A percentile compares a stretch with the other conserved stretches of the same genome.
phyloP scores from a whole-genome alignment of 352 stramenopile genomes.

The Plasmopara viticola region DNA sequence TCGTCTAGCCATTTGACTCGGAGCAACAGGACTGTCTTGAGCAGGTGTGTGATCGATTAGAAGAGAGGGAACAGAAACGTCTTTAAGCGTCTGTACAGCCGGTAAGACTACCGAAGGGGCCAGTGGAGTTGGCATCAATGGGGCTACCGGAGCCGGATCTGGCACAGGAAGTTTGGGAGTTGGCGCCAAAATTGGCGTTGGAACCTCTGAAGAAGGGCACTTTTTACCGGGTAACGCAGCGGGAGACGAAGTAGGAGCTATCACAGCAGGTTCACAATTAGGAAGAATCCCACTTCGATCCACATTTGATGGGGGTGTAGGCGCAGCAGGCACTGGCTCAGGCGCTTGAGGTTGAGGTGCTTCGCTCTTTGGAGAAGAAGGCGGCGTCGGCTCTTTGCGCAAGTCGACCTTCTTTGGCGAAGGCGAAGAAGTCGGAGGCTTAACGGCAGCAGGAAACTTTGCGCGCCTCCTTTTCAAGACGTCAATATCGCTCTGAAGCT shows the following conservation, averaged over 20 bases:
- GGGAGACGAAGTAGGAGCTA: constrained; percentile 41
- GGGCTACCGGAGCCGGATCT: neutral
- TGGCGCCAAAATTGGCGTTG: neutral
- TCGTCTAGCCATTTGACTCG: constrained; percentile 15
- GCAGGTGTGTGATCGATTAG: constrained; percentile 12
- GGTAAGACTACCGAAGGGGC: constrained; percentile 12
- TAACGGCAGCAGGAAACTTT: constrained; percentile 39
- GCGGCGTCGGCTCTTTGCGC: constrained; percentile 13
- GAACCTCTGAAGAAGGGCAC: constrained; percentile 2
- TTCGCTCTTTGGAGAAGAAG: constrained; percentile 22
- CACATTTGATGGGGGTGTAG: constrained; percentile 29
- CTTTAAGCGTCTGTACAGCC: constrained; percentile 14
- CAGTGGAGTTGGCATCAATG: constrained; percentile 1
- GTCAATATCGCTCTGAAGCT: constrained; percentile 83
- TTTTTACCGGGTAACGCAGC: constrained; percentile 39
- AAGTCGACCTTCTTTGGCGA: constrained; percentile 23
- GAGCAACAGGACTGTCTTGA: constrained; percentile 14
- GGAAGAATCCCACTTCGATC: constrained; percentile 22
- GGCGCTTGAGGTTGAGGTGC: constrained; percentile 11
- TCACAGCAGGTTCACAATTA: constrained; percentile 8
- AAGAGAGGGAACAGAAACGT: constrained; percentile 9
- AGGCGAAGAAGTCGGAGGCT: constrained; percentile 25
- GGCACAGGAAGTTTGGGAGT: neutral
- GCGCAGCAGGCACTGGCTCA: constrained; percentile 11
- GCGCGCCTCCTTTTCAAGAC: constrained; percentile 62